Evolutionary conservation across 192 early-diverging fungal species (phyloP).

Genomic region (Rhizophagus clarus): DNA sequence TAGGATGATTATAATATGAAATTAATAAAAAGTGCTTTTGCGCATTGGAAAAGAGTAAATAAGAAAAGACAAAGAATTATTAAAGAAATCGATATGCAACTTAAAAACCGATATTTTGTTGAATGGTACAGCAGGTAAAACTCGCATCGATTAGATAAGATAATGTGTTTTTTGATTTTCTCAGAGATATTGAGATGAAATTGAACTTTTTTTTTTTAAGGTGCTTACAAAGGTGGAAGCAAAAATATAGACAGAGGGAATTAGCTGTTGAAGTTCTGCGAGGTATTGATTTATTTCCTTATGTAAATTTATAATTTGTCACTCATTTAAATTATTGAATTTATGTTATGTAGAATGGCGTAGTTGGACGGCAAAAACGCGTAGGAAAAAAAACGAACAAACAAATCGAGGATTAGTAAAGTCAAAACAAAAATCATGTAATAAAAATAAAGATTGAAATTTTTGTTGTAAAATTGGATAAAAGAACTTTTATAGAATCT

Average conservation of each 20-base stretch:
- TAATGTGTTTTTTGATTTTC: background rate
- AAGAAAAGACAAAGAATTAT: background rate
- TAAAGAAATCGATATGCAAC: background rate
- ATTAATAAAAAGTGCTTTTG: background rate
- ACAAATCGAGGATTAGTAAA: background rate
- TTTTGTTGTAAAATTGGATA: no score
- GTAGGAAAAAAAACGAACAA: background rate
- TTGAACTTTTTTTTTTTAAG: background rate
- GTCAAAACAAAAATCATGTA: background rate
- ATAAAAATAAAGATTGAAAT: no score
- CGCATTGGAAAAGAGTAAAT: conserved; percentile 3
- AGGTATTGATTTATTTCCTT: background rate
- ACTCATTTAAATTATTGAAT: background rate
- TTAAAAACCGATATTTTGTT: conserved; percentile 10
- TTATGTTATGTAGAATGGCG: background rate
- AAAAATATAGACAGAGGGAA: background rate
- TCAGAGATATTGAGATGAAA: background rate
- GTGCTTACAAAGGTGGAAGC: conserved; percentile 1
- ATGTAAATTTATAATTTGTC: background rate
- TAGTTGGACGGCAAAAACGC: background rate
- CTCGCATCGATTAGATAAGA: background rate
- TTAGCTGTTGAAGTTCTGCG: background rate
- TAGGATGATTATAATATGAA: conserved; percentile 29
- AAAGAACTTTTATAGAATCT: no score
- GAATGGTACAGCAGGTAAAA: conserved; percentile 22